A percentile compares a stretch with the other conserved stretches of the same genome.
phyloP scores from a whole-genome alignment of 176 grass and related monocot species.

The Musa schizocarpa region DNA sequence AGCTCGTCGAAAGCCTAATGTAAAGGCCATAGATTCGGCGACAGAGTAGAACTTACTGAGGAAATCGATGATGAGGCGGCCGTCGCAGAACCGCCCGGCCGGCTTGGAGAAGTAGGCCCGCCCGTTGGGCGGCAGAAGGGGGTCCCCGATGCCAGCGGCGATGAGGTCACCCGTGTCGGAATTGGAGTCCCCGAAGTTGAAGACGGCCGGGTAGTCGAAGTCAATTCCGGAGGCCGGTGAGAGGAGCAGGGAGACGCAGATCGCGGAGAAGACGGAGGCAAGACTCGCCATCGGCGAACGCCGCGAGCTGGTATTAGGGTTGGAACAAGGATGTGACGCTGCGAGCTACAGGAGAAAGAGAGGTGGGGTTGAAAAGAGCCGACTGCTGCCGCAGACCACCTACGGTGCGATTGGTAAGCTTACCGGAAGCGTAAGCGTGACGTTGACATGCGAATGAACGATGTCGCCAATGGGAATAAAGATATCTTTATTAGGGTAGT shows the following conservation, averaged over 20 bases:
- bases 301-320: neutral
- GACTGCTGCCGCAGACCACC: too few relatives aligned
- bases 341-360: too few relatives aligned
- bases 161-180: constrained; percentile 82
- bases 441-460: too few relatives aligned
- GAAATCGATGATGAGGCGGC: constrained; percentile 89
- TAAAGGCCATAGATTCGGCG: neutral
- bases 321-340: neutral
- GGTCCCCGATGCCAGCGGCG: constrained; percentile 65
- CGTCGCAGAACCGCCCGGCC: constrained; percentile 76
- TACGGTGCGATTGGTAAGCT: too few relatives aligned
- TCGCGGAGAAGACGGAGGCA: neutral
- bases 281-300: too few relatives aligned
- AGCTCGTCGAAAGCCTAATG: too few relatives aligned
- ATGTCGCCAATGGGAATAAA: too few relatives aligned
- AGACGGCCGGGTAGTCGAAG: constrained; percentile 67
- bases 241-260: neutral
- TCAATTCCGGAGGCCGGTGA: constrained; percentile 6
- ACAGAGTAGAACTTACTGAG: constrained; percentile 41
- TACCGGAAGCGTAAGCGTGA: too few relatives aligned
- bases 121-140: constrained; percentile 70
- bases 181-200: constrained; percentile 99
- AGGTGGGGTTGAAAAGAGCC: too few relatives aligned
- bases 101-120: constrained; percentile 72
- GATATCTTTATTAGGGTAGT: too few relatives aligned